Conservation (phyloP, 129 eudicot genomes). For the Flaveria ramosissima region DNA sequence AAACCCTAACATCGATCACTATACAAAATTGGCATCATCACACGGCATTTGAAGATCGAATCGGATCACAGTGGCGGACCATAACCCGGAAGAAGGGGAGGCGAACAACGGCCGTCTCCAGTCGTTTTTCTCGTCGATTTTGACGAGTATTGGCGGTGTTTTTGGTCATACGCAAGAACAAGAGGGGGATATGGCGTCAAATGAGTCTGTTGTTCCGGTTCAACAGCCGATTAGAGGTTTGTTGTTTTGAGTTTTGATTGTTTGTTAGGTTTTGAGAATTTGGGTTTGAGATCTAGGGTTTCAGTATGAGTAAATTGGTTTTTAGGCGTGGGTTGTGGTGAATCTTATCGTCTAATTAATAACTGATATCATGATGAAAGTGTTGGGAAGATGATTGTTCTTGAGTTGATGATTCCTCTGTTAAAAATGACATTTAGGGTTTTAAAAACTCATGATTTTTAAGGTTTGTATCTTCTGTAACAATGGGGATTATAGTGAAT, state of each 20-base stretch:
- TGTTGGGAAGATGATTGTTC: background rate
- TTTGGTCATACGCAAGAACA: conserved; percentile 46
- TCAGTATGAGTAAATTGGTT: background rate
- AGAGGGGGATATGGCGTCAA: conserved; percentile 42
- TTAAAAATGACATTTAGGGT: background rate
- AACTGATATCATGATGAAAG: too few relatives aligned
- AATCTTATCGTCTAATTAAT: too few relatives aligned
- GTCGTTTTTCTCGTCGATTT: conserved; percentile 49
- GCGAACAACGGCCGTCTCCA: conserved; percentile 73
- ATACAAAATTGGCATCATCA: background rate
- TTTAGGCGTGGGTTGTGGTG: background rate
- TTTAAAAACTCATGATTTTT: background rate
- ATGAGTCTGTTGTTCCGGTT: conserved; percentile 24
- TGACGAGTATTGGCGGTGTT: conserved; percentile 72
- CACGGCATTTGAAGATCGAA: background rate
- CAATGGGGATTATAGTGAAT: too few relatives aligned
- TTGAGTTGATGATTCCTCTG: background rate
- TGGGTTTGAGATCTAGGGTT: conserved; percentile 14
- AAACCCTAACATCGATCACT: conserved; percentile 25
- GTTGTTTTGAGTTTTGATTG: background rate
- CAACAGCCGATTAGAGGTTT: conserved; percentile 29
- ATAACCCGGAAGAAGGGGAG: conserved; percentile 53
- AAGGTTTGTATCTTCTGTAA: too few relatives aligned
- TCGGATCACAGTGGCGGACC: conserved; percentile 51
- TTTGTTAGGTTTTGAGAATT: background rate